Conservation (phyloP, 345 rosid species). For the Trapa incisa region DNA sequence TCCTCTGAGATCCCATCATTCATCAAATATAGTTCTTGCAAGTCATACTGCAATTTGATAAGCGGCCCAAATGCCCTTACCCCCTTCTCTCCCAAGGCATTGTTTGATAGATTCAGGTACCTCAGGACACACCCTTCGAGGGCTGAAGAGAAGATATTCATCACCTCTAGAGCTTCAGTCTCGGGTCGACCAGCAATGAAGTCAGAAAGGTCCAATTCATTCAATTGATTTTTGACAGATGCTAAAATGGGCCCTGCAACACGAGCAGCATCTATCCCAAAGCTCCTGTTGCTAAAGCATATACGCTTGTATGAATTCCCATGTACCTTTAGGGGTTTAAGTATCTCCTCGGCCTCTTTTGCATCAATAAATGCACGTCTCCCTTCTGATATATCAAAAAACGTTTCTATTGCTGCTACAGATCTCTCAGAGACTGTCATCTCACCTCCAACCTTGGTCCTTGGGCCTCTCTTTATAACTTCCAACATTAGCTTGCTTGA, state of each 20-base stretch:
- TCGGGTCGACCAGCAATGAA: conserved; percentile 82
- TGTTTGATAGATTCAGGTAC: conserved; percentile 69
- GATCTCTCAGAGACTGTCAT: conserved; percentile 10
- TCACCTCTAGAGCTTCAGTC: conserved; percentile 74
- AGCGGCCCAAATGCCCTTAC: conserved; percentile 68
- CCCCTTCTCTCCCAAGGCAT: conserved; percentile 95
- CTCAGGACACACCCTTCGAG: conserved; percentile 57
- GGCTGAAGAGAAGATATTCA: conserved; percentile 59
- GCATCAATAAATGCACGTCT: conserved; percentile 66
- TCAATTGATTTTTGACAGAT: conserved; percentile 60
- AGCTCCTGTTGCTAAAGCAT: conserved; percentile 80
- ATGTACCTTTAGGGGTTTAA: conserved; percentile 44
- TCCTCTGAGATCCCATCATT: conserved; percentile 88
- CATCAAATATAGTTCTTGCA: conserved; percentile 77
- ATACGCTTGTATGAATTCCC: conserved; percentile 45
- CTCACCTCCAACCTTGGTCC: conserved; percentile 24
- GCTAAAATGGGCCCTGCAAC: conserved; percentile 51
- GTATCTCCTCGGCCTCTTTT: conserved; percentile 53
- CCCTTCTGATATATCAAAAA: conserved; percentile 75
- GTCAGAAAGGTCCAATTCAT: conserved; percentile 76
- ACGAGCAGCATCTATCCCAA: conserved; percentile 65
- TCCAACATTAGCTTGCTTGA: conserved; percentile 76
- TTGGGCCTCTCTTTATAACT: conserved; percentile 67
- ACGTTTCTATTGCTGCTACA: conserved; percentile 14
- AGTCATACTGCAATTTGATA: conserved; percentile 48